Base-by-base conservation (phyloP, 1,284 basidiomycete genomes). In the Erythrobasidium hasegawianum region DNA sequence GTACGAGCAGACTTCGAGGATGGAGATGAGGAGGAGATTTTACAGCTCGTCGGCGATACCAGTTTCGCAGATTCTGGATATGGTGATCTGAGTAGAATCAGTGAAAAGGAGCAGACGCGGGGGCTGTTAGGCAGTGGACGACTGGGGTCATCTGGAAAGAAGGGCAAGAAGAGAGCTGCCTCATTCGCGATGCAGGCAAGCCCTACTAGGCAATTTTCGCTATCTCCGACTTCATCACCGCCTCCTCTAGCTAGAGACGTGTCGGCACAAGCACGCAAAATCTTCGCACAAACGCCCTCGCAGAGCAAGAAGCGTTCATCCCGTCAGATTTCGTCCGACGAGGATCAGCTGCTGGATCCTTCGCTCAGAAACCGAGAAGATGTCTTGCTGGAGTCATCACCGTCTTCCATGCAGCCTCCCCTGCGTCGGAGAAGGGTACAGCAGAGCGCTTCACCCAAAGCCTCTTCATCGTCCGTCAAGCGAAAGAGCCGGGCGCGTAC, bases 151-250 rank as follows among this genome's bases (percentile, higher is more conserved):
- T 18, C 33, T 33, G 22, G 14, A 5, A 24, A 47, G n/a, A 24
- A 47, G 16, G 43, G 43, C 43, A n/a, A 47, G 43, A n/a, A 47
- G 43, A 47, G 33, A 24, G 39, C 33, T 50, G 59, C 22, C 43
- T 61, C 22, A 38, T 38, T 14, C 26, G 49, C 52, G 27, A 39
- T 54, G 16, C 59, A 47, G 18, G 38, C 49, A 24, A 52, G 45
- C 26, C 59, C 59, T 11, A 49, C 39, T 18, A 29, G 39, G 38
- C 59, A 49, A 5, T 52, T 61, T 39, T 64, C 61, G 40, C 40
- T 64, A 20, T 64, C 61, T 33, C 52, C 61, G 0, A 43, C 41
- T 20, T 64, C 61, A n/a, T 64, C 61, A 29, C 59, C 59, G 27
- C n/a, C 52, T 2, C 47, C 24, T 14, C 43, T 41, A 26, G 58